A percentile compares a stretch with the other conserved stretches of the same genome.
phyloP scores from a whole-genome alignment of 257 asterid genomes.

The Solanum gracilifrons region DNA sequence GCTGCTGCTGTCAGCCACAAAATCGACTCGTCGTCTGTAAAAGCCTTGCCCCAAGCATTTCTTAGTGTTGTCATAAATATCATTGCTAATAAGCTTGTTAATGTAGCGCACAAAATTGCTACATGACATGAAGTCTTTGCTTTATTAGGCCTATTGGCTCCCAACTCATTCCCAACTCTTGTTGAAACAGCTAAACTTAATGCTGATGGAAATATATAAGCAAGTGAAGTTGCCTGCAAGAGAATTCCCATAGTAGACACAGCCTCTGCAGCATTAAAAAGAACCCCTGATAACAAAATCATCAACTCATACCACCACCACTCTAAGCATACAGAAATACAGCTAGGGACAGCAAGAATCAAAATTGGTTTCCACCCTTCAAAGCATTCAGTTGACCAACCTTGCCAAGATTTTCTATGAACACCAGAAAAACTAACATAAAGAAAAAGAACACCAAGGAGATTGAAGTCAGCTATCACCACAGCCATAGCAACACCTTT shows the following conservation, averaged over 20 bases:
- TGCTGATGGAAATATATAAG: constrained; percentile 48
- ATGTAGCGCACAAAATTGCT: constrained; percentile 26
- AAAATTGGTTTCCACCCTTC: constrained; percentile 32
- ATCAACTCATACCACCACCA: constrained; percentile 66
- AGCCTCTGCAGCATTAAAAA: constrained; percentile 31
- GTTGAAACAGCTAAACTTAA: constrained; percentile 42
- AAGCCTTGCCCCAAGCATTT: constrained; percentile 30
- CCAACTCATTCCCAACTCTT: constrained; percentile 59
- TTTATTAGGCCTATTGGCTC: constrained; percentile 33
- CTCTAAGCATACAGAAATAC: constrained; percentile 36
- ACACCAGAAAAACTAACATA: constrained; percentile 3
- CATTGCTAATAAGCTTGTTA: constrained; percentile 28
- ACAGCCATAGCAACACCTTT: constrained; percentile 39
- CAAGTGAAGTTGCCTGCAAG: constrained; percentile 46
- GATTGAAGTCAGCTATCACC: constrained; percentile 19
- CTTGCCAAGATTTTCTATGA: constrained; percentile 14
- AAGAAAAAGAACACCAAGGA: constrained; percentile 16
- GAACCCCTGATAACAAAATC: constrained; percentile 49
- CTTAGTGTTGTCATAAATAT: constrained; percentile 14
- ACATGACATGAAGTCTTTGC: constrained; percentile 27
- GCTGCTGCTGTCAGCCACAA: constrained; percentile 24
- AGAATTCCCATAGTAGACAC: constrained; percentile 64
- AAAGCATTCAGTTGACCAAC: constrained; percentile 12
- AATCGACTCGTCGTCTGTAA: constrained; percentile 32
- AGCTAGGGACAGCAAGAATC: constrained; percentile 35